These are phyloP conservation scores for Zoysia pacifica DNA, from an alignment of 176 grass and related monocot genomes.

Conservation along the genomic window DNA sequence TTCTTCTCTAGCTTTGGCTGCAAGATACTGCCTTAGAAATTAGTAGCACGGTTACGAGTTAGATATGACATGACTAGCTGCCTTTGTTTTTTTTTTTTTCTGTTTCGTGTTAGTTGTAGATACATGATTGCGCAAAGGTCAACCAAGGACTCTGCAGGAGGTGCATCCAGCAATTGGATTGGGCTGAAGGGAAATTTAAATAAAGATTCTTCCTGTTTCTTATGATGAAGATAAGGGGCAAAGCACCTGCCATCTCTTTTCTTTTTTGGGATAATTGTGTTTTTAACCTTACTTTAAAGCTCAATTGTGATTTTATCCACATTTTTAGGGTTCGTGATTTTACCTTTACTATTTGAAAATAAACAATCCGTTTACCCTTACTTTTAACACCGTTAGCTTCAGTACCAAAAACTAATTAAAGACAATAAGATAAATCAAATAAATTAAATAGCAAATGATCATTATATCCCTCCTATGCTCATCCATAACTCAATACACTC, in stretches of 20 bases:
- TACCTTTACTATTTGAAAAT: too few species aligned
- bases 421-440: too few species aligned
- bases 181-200: neutral
- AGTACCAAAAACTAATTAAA: too few species aligned
- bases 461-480: too few species aligned
- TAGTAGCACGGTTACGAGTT: neutral
- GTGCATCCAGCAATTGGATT: neutral
- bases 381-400: neutral
- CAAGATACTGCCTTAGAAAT: constrained; percentile 48
- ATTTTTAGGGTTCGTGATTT: too few species aligned
- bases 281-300: too few species aligned
- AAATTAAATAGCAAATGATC: too few species aligned
- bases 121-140: constrained; percentile 23
- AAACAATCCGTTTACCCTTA: too few species aligned
- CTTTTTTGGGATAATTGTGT: neutral
- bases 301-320: too few species aligned
- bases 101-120: neutral
- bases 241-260: neutral
- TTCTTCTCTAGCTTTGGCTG: constrained; percentile 4
- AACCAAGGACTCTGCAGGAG: neutral
- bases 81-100: neutral
- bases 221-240: neutral
- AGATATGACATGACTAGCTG: neutral
- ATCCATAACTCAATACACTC: too few species aligned
- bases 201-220: neutral